Evolutionary conservation across 129 eudicot genomes (phyloP).

Genomic region (Gnaphalium uliginosum): DNA sequence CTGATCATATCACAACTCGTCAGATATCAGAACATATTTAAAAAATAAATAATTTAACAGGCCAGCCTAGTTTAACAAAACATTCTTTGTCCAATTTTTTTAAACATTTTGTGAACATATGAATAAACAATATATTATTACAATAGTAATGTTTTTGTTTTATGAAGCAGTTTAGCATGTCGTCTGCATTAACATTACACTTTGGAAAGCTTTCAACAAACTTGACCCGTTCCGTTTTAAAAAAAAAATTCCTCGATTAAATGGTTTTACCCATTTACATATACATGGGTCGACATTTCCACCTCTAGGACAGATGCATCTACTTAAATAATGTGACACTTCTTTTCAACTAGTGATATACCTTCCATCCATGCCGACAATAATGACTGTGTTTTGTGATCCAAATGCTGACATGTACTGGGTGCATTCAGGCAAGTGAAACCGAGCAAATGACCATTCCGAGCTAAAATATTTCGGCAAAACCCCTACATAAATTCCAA

Average conservation of each 20-base stretch:
- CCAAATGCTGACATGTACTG: conserved; percentile 85
- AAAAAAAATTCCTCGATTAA: not conserved
- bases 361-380: conserved; percentile 87
- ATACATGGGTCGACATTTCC: not conserved
- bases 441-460: conserved; percentile 98
- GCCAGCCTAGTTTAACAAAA: too few species aligned
- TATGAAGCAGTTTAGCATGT: not conserved
- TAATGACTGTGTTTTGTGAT: conserved; percentile 66
- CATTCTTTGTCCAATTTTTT: too few species aligned
- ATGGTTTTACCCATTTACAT: not conserved
- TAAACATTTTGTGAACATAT: not conserved
- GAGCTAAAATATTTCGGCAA: conserved; percentile 92
- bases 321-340: not conserved
- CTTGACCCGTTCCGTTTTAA: not conserved
- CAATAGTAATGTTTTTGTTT: not conserved
- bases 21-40: not conserved
- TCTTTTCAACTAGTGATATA: conserved; percentile 17
- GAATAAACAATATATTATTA: not conserved
- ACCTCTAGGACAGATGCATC: not conserved
- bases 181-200: not conserved
- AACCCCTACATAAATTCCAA: conserved; percentile 49
- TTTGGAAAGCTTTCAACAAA: not conserved
- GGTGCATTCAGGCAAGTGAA: conserved; percentile 78
- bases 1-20: conserved; percentile 46
- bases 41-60: too few species aligned